phyloP scores from a whole-genome alignment of 768 basidiomycete genomes.

The Vishniacozyma victoriae region DNA sequence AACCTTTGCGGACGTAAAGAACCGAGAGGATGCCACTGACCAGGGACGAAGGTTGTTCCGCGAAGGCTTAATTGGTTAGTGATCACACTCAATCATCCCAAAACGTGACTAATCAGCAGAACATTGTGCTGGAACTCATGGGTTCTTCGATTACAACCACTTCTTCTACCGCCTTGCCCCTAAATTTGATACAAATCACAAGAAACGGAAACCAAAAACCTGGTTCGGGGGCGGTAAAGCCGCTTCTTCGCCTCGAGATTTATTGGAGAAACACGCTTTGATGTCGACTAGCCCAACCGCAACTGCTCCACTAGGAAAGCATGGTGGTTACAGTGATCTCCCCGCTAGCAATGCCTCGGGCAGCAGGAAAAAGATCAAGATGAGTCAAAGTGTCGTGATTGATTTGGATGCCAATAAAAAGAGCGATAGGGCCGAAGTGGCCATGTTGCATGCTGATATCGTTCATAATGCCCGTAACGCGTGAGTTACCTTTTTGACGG shows the following conservation, averaged over 20 bases:
- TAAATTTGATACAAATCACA: constrained; percentile 52
- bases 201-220: constrained; percentile 18
- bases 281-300: constrained; percentile 7
- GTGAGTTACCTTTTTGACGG: constrained; percentile 21
- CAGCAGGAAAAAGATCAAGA: constrained; percentile 40
- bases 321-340: constrained; percentile 1
- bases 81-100: no score
- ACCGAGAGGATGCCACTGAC: constrained; percentile 69
- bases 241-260: constrained; percentile 14
- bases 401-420: constrained; percentile 59
- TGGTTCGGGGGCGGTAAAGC: constrained; percentile 25
- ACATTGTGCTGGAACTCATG: constrained; percentile 70
- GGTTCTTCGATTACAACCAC: constrained; percentile 76
- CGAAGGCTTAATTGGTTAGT: constrained; percentile 63
- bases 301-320: not conserved
- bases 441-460: constrained; percentile 85
- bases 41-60: constrained; percentile 71
- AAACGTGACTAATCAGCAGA: constrained; percentile 47
- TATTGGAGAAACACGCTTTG: constrained; percentile 19
- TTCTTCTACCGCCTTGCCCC: constrained; percentile 81
- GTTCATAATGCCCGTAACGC: constrained; percentile 91
- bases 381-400: constrained; percentile 86
- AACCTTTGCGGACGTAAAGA: constrained; percentile 81
- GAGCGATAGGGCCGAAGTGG: constrained; percentile 81
- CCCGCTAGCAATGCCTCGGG: not conserved